phyloP scores from a whole-genome alignment of 805 yeast genomes.

The Yueomyces sp. region DNA sequence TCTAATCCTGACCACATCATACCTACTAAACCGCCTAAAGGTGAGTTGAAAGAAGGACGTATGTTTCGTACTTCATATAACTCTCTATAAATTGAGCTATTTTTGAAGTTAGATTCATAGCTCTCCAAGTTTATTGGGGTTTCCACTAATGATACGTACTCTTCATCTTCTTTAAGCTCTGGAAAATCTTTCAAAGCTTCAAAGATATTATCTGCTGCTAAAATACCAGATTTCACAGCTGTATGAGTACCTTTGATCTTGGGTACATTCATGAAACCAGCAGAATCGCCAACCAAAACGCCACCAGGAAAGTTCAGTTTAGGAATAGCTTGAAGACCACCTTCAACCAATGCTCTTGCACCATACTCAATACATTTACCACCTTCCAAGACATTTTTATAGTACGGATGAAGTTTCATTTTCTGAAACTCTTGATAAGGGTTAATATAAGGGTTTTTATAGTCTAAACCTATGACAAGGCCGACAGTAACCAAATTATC shows the following conservation, averaged over 20 bases:
- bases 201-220: conserved; percentile 82
- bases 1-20: conserved; percentile 73
- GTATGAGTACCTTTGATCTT: conserved; percentile 97
- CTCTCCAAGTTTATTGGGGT: conserved; percentile 36
- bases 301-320: conserved; percentile 92
- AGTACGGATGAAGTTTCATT: conserved; percentile 86
- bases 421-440: conserved; percentile 94
- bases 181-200: conserved; percentile 34
- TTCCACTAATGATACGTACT: conserved; percentile 25
- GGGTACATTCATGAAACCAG: conserved; percentile 96
- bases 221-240: conserved; percentile 89
- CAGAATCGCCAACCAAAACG: conserved; percentile 84
- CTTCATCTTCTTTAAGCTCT: conserved; percentile 29
- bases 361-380: conserved; percentile 92
- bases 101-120: conserved; percentile 52
- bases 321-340: conserved; percentile 92
- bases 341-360: conserved; percentile 94
- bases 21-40: conserved; percentile 73
- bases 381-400: conserved; percentile 57
- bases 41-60: conserved; percentile 76
- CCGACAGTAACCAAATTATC: conserved; percentile 88
- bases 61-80: conserved; percentile 76
- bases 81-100: conserved; percentile 83
- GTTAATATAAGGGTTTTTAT: conserved; percentile 85
- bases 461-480: conserved; percentile 88